These are phyloP conservation scores for Aquilaria sinensis DNA, from an alignment of 345 rosid species.

Conservation along the genomic window DNA sequence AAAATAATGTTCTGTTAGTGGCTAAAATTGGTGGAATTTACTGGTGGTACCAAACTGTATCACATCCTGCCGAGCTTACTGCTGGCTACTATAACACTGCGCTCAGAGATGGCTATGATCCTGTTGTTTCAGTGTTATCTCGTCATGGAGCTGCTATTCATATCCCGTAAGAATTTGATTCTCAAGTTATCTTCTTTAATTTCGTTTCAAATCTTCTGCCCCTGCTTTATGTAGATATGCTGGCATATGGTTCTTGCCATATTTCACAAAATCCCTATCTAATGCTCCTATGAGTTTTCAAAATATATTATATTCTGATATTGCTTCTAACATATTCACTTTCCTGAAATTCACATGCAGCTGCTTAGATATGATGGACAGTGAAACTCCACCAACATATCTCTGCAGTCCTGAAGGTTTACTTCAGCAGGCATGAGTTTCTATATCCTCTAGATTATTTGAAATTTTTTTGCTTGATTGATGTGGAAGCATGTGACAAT, in stretches of 20 bases:
- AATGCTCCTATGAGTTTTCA: too few species aligned
- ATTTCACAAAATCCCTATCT: too few species aligned
- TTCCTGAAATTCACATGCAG: conserved; percentile 19
- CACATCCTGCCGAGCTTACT: conserved; percentile 60
- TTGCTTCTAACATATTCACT: conserved; percentile 1
- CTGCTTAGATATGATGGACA: conserved; percentile 61
- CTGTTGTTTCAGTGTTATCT: conserved; percentile 50
- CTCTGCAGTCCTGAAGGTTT: conserved; percentile 71
- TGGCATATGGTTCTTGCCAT: too few species aligned
- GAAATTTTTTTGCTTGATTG: conserved; percentile 1
- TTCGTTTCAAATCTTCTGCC: conserved; percentile 3
- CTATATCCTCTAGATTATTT: background rate
- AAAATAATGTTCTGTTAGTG: conserved; percentile 39
- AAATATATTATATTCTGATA: background rate
- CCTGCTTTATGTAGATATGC: too few species aligned
- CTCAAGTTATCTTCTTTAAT: background rate
- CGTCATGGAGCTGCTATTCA: conserved; percentile 68
- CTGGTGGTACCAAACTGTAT: conserved; percentile 60
- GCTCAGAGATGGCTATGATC: conserved; percentile 59
- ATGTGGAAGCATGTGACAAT: conserved; percentile 3
- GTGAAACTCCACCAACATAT: conserved; percentile 51
- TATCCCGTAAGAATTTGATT: conserved; percentile 36
- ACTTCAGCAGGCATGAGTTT: conserved; percentile 40
- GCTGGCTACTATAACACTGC: conserved; percentile 63
- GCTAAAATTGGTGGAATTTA: conserved; percentile 64